Percentiles rank a stretch among this genome's conserved stretches.
These are phyloP conservation scores for Xylaria sp. DNA, from an alignment of 2,329 filamentous ascomycete species.

Conservation along the genomic window DNA sequence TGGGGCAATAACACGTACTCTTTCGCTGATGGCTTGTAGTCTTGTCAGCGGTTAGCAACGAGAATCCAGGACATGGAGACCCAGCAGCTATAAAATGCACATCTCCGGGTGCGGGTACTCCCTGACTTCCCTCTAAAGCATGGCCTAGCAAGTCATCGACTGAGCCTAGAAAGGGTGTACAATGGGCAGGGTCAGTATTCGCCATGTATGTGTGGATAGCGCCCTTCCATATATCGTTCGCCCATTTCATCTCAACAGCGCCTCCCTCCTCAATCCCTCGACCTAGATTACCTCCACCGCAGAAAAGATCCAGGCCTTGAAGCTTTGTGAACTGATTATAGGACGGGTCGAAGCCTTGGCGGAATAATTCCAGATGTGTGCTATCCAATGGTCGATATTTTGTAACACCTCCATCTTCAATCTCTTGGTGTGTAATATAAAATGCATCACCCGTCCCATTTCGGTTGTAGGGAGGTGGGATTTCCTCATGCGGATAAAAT, in stretches of 20 bases:
- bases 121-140: slow-evolving; percentile 61
- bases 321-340: slow-evolving; percentile 53
- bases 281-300: slow-evolving; percentile 81
- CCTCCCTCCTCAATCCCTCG: slow-evolving; percentile 78
- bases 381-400: slow-evolving; percentile 51
- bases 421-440: slow-evolving; percentile 63
- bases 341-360: slow-evolving; percentile 66
- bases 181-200: slow-evolving; percentile 61
- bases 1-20: slow-evolving; percentile 49
- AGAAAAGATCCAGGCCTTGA: slow-evolving; percentile 76
- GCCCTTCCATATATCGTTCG: slow-evolving; percentile 71
- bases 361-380: slow-evolving; percentile 51
- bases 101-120: slow-evolving; percentile 68
- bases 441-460: slow-evolving; percentile 74
- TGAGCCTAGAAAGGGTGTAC: slow-evolving; percentile 72
- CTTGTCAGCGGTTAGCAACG: slow-evolving; percentile 67
- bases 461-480: slow-evolving; percentile 72
- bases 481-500: slow-evolving; percentile 55
- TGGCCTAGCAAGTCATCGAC: slow-evolving; percentile 73
- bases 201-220: slow-evolving; percentile 80
- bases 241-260: slow-evolving; percentile 71
- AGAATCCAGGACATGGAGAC: slow-evolving; percentile 83
- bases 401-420: slow-evolving; percentile 39
- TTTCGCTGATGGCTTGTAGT: slow-evolving; percentile 65
- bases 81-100: slow-evolving; percentile 78